Evolutionary conservation across 208 protist species (phyloP).

Genomic region (Leishmania guyanensis): DNA sequence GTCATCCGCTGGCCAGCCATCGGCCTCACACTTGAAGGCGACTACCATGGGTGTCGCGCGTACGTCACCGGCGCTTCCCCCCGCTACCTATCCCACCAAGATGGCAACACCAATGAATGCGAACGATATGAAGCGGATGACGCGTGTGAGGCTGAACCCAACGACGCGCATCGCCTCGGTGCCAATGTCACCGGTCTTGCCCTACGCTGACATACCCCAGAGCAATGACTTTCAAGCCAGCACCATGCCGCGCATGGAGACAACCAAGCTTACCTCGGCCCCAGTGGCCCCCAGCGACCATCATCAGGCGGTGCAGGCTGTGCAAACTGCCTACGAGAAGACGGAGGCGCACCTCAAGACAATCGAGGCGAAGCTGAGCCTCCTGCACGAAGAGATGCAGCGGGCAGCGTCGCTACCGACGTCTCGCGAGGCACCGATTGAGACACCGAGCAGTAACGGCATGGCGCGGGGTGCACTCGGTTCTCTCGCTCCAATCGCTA

Average conservation of each 20-base stretch:
- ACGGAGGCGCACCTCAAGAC: conserved; percentile 49
- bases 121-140: conserved; percentile 5
- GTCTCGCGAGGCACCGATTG: background rate
- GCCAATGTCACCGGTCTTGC: background rate
- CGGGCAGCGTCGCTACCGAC: conserved; percentile 12
- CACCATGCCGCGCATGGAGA: background rate
- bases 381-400: conserved; percentile 62
- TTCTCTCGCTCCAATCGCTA: background rate
- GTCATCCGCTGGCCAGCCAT: background rate
- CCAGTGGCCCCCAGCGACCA: background rate
- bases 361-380: conserved; percentile 50
- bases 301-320: conserved; percentile 8
- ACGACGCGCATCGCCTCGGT: conserved; percentile 26
- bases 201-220: background rate
- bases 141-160: conserved; percentile 26
- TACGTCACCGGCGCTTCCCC: background rate
- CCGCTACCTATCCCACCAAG: background rate
- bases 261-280: conserved; percentile 2
- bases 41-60: background rate
- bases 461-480: background rate
- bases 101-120: background rate
- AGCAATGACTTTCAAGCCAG: background rate
- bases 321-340: conserved; percentile 29
- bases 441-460: background rate
- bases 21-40: background rate